Base-by-base conservation (phyloP, 1,284 basidiomycete species). In the Irpex sp. region DNA sequence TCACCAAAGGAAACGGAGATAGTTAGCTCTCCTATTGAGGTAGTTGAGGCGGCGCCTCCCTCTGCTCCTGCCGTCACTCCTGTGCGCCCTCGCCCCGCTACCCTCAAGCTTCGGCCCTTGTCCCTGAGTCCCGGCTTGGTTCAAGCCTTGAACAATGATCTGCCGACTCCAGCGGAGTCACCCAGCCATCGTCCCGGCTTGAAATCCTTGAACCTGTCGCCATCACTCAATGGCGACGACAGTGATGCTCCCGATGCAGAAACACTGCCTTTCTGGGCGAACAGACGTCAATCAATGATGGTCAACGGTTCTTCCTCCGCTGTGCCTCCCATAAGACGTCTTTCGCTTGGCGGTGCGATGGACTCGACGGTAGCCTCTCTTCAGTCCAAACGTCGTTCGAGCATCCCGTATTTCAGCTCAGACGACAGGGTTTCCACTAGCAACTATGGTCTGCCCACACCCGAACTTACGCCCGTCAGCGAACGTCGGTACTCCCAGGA, bases 361-460 rank as follows among this genome's bases (percentile, higher is more conserved):
- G 13, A 61, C 53, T 8, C 53, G 56, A 51, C 49, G n/a, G 19
- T 17, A 51, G 65, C 58, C 19, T 60, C 59, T 61, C 63, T 59
- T 61, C 68, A 57, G 60, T 66, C 57, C 43, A 68, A 70, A 58
- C 72, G 75, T 55, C 81, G 85, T 51, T 89, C 87, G 74, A 91
- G 88, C 74, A 90, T 92, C 62, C 84, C 84, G 0, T 92, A 92
- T 77, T 87, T 85, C 68, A 74, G 77, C n/a, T 84, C 85, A 19
- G 69, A 74, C 15, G 74, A 77, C 47, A 75, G 76, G 3, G 73
- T 77, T 21, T 71, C 75, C 33, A 73, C 76, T 55, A 77, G 79
- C 61, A 66, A 73, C 58, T 74, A 77, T 36, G 82, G 82, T 36
- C 77, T 91, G 15, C 87, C 89, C 0, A 90, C 89, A 1, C 90